A percentile compares a stretch with the other conserved stretches of the same genome.
These are phyloP conservation scores for Claviceps cyperi DNA, from an alignment of 2,329 filamentous ascomycete species.

Conservation along the genomic window DNA sequence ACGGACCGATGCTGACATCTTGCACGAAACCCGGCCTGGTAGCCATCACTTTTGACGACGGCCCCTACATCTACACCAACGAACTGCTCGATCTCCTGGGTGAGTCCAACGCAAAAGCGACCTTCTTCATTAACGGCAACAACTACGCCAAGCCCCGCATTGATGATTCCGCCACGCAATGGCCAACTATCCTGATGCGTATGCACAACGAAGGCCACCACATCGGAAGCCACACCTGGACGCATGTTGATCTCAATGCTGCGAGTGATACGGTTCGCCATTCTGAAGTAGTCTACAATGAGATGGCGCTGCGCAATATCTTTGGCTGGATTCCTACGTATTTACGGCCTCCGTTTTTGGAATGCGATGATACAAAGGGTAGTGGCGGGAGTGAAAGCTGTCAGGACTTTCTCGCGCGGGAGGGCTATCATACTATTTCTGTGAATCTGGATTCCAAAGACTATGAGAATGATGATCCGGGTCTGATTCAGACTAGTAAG, in stretches of 20 bases:
- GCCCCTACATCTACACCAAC: conserved; percentile 27
- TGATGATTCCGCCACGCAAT: conserved; percentile 20
- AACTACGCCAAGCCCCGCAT: conserved; percentile 27
- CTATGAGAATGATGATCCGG: conserved; percentile 36
- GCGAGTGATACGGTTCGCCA: conserved; percentile 19
- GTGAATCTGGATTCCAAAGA: conserved; percentile 48
- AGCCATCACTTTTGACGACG: conserved; percentile 34
- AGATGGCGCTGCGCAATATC: conserved; percentile 28
- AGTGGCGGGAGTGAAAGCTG: conserved; percentile 12
- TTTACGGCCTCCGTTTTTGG: conserved; percentile 31
- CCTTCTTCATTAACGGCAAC: conserved; percentile 29
- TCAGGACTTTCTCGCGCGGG: conserved; percentile 17
- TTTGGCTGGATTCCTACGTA: conserved; percentile 28
- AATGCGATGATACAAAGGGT: conserved; percentile 20
- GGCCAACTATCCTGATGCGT: conserved; percentile 23
- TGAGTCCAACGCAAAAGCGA: conserved; percentile 19
- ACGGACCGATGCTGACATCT: conserved; percentile 19
- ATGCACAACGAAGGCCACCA: conserved; percentile 30
- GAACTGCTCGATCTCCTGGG: conserved; percentile 25
- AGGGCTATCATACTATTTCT: conserved; percentile 42
- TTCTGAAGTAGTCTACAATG: conserved; percentile 28
- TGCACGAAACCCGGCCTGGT: conserved; percentile 22
- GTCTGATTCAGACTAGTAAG: conserved; percentile 32
- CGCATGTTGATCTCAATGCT: conserved; percentile 27
- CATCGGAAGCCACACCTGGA: conserved; percentile 32